Percentiles rank a stretch among this genome's conserved stretches.
phyloP scores from a whole-genome alignment of 257 asterid genomes.

The Craterostigma plantagineum region DNA sequence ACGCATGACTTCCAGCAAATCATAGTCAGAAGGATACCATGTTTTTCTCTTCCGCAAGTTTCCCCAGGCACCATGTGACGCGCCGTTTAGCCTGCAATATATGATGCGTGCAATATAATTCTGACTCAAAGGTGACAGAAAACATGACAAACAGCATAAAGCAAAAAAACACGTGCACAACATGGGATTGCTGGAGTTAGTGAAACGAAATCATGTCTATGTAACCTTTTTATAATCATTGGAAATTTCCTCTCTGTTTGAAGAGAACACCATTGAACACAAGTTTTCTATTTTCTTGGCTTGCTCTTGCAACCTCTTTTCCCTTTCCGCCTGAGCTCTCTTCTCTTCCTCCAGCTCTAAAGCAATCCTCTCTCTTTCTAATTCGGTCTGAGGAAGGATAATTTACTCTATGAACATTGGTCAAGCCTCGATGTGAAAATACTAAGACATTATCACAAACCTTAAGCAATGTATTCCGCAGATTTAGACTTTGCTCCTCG shows the following conservation, averaged over 20 bases:
- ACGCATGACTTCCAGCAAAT: conserved; percentile 1
- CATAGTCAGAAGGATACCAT: conserved; percentile 29
- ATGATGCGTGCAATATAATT: conserved; percentile 7
- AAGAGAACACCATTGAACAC: conserved; percentile 84
- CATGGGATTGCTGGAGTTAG: too few species aligned
- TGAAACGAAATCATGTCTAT: too few species aligned
- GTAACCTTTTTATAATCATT: conserved; percentile 46
- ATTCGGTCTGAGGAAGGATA: conserved; percentile 43
- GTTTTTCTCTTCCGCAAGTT: conserved; percentile 35
- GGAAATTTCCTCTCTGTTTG: conserved; percentile 43
- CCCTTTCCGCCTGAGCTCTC: conserved; percentile 90
- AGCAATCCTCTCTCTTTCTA: conserved; percentile 95
- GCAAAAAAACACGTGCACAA: too few species aligned
- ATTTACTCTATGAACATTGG: conserved; percentile 7
- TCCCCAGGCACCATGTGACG: conserved; percentile 94
- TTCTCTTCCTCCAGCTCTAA: conserved; percentile 89
- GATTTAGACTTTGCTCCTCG: conserved; percentile 66
- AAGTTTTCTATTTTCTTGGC: conserved; percentile 79
- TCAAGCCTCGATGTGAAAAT: conserved; percentile 3
- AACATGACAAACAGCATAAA: too few species aligned
- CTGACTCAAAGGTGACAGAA: not conserved
- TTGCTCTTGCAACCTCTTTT: conserved; percentile 74
- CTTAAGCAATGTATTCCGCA: conserved; percentile 88
- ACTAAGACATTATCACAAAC: conserved; percentile 20
- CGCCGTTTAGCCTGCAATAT: conserved; percentile 65